A percentile compares a stretch with the other conserved stretches of the same genome.
These are phyloP conservation scores for Ajuga reptans DNA, from an alignment of 305 asterid genomes.

Conservation along the genomic window DNA sequence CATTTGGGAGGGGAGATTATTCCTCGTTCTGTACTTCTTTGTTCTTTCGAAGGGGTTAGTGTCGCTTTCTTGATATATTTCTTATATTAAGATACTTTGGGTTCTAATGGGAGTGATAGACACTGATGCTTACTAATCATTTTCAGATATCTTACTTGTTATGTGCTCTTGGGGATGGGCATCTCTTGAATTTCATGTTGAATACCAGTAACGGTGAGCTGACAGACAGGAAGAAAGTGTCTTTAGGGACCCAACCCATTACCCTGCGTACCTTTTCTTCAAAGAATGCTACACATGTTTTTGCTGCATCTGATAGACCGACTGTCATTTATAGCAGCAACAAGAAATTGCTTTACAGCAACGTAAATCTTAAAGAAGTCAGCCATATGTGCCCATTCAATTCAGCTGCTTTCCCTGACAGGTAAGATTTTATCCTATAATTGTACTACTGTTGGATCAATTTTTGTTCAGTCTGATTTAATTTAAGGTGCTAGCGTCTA, in stretches of 20 bases:
- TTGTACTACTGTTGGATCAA: conserved; percentile 11
- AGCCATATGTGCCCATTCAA: conserved; percentile 97
- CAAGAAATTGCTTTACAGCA: conserved; percentile 91
- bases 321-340: conserved; percentile 95
- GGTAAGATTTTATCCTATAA: conserved; percentile 36
- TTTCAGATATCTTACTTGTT: conserved; percentile 85
- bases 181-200: conserved; percentile 81
- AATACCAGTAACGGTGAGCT: conserved; percentile 71
- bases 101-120: not conserved
- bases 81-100: not conserved
- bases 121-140: conserved; percentile 10
- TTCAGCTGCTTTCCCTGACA: conserved; percentile 97
- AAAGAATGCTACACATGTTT: conserved; percentile 83
- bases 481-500: not conserved
- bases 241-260: conserved; percentile 93
- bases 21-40: conserved; percentile 87
- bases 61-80: not conserved
- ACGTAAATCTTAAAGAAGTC: conserved; percentile 92
- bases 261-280: conserved; percentile 96
- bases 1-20: conserved; percentile 85
- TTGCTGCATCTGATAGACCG: conserved; percentile 97
- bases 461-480: conserved; percentile 4
- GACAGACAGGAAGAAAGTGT: conserved; percentile 88
- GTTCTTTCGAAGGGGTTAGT: conserved; percentile 87
- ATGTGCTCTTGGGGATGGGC: conserved; percentile 99